Evolutionary conservation across 805 yeast species (phyloP).

Genomic region (Candida maesae): DNA sequence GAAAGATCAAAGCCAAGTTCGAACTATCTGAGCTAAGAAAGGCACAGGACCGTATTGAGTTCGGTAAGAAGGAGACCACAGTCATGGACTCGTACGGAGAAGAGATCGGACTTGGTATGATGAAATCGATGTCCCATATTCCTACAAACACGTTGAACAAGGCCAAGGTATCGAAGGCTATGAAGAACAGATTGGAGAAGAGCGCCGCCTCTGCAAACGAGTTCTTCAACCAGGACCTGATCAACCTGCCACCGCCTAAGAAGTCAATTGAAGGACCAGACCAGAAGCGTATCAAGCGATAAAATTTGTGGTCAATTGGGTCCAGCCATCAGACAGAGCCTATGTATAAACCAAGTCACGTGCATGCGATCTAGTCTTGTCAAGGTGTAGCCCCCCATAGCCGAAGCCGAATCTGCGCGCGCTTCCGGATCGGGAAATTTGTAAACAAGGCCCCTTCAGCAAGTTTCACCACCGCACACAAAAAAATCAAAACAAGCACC

Average conservation of each 20-base stretch:
- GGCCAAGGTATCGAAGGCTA: slow-evolving; percentile 58
- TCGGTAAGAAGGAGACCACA: slow-evolving; percentile 71
- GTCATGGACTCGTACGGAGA: slow-evolving; percentile 66
- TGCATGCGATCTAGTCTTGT: not conserved
- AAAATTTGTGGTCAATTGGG: not conserved
- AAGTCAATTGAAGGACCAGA: slow-evolving; percentile 6
- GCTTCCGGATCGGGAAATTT: slow-evolving; percentile 19
- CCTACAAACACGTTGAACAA: slow-evolving; percentile 41
- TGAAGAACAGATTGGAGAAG: slow-evolving; percentile 44
- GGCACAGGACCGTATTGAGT: slow-evolving; percentile 80
- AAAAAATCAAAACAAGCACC: slow-evolving; percentile 7
- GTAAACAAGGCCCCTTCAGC: slow-evolving; percentile 19
- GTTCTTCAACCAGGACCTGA: slow-evolving; percentile 22
- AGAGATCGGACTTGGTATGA: slow-evolving; percentile 80
- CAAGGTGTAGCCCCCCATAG: too few species aligned
- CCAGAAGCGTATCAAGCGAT: slow-evolving; percentile 7
- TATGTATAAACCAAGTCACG: too few species aligned
- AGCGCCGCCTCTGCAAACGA: slow-evolving; percentile 6
- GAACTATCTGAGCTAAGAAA: slow-evolving; percentile 76
- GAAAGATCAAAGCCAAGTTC: slow-evolving; percentile 78
- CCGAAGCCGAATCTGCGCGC: not conserved
- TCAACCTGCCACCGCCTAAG: slow-evolving; percentile 14
- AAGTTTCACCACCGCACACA: slow-evolving; percentile 10
- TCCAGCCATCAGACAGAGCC: too few species aligned
- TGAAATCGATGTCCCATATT: slow-evolving; percentile 28